Evolutionary conservation across 768 basidiomycete species (phyloP).

Genomic region (Panaeolus cyanescens): DNA sequence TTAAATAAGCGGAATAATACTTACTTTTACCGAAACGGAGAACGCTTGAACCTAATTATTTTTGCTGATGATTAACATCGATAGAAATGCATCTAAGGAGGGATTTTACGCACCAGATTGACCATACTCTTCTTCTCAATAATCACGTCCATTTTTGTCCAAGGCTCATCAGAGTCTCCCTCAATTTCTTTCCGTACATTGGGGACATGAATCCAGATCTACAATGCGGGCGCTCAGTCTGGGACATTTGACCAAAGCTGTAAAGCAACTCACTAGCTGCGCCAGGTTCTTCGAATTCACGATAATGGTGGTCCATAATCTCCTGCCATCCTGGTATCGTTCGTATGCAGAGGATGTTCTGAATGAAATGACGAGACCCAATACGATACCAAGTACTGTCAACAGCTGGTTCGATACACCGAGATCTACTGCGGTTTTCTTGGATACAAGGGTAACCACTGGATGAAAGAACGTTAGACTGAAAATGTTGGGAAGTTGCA

Average conservation of each 20-base stretch:
- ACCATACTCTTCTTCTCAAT: conserved; percentile 81
- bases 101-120: conserved; percentile 50
- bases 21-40: conserved; percentile 66
- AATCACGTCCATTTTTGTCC: conserved; percentile 44
- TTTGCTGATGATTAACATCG: neutral
- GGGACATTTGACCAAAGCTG: neutral
- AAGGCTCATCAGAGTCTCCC: conserved; percentile 18
- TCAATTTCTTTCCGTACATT: conserved; percentile 39
- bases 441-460: conserved; percentile 64
- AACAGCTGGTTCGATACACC: conserved; percentile 54
- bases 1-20: neutral
- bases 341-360: conserved; percentile 74
- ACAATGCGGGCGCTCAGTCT: neutral
- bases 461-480: neutral
- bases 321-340: conserved; percentile 69
- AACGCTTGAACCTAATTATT: conserved; percentile 62
- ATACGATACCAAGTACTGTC: conserved; percentile 76
- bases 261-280: conserved; percentile 43
- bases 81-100: neutral
- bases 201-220: conserved; percentile 65
- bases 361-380: conserved; percentile 74
- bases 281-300: conserved; percentile 60
- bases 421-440: conserved; percentile 47
- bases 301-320: conserved; percentile 67
- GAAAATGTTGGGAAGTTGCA: neutral